Evolutionary conservation across 2,329 filamentous ascomycete genomes (phyloP).

Genomic region (Cordyceps javanica): DNA sequence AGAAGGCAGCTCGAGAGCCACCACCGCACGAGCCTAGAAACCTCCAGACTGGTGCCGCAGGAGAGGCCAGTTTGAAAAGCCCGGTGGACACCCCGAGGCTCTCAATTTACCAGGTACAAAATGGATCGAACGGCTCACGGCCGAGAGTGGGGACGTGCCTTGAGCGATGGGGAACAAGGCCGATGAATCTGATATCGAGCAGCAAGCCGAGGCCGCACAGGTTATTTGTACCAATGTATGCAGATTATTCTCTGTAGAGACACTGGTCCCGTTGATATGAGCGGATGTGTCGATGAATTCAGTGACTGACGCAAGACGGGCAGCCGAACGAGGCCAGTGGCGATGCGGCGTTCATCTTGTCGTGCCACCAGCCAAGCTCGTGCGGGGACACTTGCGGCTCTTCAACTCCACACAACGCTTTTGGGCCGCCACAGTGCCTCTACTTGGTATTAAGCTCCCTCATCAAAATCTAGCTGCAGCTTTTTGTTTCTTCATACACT

Average conservation of each 20-base stretch:
- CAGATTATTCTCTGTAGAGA: background rate
- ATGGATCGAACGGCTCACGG: background rate
- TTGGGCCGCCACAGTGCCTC: background rate
- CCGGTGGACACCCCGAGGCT: background rate
- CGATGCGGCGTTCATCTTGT: background rate
- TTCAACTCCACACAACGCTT: background rate
- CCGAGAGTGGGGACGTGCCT: background rate
- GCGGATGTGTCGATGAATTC: background rate
- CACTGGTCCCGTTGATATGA: background rate
- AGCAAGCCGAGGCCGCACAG: background rate
- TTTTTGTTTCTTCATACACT: background rate
- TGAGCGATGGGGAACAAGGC: background rate
- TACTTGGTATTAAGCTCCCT: background rate
- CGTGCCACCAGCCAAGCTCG: background rate
- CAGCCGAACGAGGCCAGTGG: background rate
- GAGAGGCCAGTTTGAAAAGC: conserved; percentile 2
- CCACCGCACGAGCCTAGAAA: background rate
- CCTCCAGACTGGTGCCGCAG: background rate
- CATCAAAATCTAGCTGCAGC: background rate
- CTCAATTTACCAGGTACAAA: background rate
- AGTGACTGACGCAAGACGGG: background rate
- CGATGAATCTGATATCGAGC: background rate
- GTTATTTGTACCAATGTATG: background rate
- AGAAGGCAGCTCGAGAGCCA: conserved; percentile 7
- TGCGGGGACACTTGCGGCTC: background rate